phyloP scores from a whole-genome alignment of 2,329 filamentous ascomycete species.

The Annulohypoxylon truncatum region DNA sequence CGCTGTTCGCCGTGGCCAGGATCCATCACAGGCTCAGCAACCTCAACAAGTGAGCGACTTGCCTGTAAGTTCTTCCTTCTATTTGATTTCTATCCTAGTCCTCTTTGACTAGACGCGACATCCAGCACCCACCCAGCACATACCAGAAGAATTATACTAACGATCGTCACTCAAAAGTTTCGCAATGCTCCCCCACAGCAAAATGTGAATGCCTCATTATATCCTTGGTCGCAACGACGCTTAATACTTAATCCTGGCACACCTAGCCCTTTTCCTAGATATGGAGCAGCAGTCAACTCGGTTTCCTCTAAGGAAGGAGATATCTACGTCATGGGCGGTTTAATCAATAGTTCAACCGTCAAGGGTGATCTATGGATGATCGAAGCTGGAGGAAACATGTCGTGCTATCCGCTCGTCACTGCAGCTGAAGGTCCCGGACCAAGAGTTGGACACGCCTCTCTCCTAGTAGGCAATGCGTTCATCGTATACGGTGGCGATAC shows the following conservation, averaged over 20 bases:
- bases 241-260: conserved; percentile 86
- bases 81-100: background rate
- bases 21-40: conserved; percentile 58
- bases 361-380: conserved; percentile 99
- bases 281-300: conserved; percentile 95
- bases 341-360: conserved; percentile 94
- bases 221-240: conserved; percentile 94
- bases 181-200: conserved; percentile 57
- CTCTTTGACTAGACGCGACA: background rate
- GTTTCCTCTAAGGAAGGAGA: conserved; percentile 95
- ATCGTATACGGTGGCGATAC: conserved; percentile 99
- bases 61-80: conserved; percentile 51
- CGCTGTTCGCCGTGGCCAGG: conserved; percentile 64
- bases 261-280: conserved; percentile 91
- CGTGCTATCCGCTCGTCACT: conserved; percentile 91
- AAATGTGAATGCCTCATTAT: conserved; percentile 81
- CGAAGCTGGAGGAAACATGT: conserved; percentile 86
- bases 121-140: background rate
- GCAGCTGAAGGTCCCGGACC: conserved; percentile 95
- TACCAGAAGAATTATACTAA: conserved; percentile 16
- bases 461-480: conserved; percentile 97
- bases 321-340: conserved; percentile 96
- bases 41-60: conserved; percentile 50
- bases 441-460: conserved; percentile 90
- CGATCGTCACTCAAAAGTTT: conserved; percentile 54